A percentile compares a stretch with the other conserved stretches of the same genome.
Conservation (phyloP, 257 asterid species). For the Striga asiatica region DNA sequence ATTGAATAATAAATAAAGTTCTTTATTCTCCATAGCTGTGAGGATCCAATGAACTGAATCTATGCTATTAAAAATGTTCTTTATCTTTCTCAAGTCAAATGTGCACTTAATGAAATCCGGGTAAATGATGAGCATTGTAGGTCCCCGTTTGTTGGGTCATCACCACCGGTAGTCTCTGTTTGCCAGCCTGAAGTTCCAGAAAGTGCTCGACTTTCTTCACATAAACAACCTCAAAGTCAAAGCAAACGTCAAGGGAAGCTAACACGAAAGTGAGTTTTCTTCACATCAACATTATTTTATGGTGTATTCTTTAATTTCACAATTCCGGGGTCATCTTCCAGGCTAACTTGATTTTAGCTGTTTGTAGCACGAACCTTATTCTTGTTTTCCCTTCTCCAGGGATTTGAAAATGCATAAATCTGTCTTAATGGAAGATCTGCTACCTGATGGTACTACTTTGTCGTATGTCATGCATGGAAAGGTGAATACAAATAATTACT, state of each 20-base stretch:
- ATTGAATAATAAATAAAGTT: too few species aligned
- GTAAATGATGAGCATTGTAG: too few species aligned
- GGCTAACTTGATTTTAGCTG: not conserved
- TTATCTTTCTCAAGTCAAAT: slow-evolving; percentile 8
- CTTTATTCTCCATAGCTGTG: not conserved
- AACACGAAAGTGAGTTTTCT: slow-evolving; percentile 57
- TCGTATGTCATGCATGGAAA: slow-evolving; percentile 52
- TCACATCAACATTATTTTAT: not conserved
- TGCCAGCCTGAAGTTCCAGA: slow-evolving; percentile 18
- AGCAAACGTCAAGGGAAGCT: slow-evolving; percentile 49
- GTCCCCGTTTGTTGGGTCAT: too few species aligned
- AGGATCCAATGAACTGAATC: not conserved
- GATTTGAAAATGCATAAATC: slow-evolving; percentile 72
- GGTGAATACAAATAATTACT: slow-evolving; percentile 32
- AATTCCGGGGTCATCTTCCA: slow-evolving; percentile 3
- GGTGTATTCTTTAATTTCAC: slow-evolving; percentile 12
- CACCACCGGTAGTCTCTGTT: too few species aligned
- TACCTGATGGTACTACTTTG: slow-evolving; percentile 69
- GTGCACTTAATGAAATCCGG: not conserved
- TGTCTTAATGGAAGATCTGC: slow-evolving; percentile 44
- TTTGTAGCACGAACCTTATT: slow-evolving; percentile 12
- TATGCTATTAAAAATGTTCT: not conserved
- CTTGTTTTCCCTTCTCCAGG: slow-evolving; percentile 31
- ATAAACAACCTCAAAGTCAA: slow-evolving; percentile 22
- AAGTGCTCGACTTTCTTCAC: slow-evolving; percentile 26